A percentile compares a stretch with the other conserved stretches of the same genome.
These are phyloP conservation scores for Paralagenidium karlingii DNA, from an alignment of 352 stramenopile species.

Conservation along the genomic window DNA sequence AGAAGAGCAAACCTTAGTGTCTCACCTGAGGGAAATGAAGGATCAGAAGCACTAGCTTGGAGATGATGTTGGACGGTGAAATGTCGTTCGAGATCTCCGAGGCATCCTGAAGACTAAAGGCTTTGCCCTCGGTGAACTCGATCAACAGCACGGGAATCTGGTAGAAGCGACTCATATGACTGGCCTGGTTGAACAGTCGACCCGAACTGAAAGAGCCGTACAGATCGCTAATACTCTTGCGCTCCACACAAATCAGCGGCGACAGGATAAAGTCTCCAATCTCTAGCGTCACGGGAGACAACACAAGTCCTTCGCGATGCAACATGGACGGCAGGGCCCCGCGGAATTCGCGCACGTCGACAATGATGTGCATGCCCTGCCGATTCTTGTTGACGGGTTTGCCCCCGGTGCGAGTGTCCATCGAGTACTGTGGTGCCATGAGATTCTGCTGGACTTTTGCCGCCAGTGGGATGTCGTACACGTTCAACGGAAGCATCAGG, in stretches of 20 bases:
- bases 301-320: slow-evolving; percentile 87
- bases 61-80: slow-evolving; percentile 84
- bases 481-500: slow-evolving; percentile 82
- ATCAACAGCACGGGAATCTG: slow-evolving; percentile 92
- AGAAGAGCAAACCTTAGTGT: too few species aligned
- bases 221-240: slow-evolving; percentile 94
- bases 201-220: slow-evolving; percentile 94
- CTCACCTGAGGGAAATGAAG: slow-evolving; percentile 91
- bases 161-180: slow-evolving; percentile 76
- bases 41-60: slow-evolving; percentile 91
- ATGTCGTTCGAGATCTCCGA: slow-evolving; percentile 91
- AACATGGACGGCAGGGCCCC: slow-evolving; percentile 93
- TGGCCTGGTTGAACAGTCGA: slow-evolving; percentile 91
- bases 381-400: slow-evolving; percentile 24
- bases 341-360: slow-evolving; percentile 97
- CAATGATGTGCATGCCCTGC: slow-evolving; percentile 30
- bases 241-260: slow-evolving; percentile 94
- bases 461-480: slow-evolving; percentile 71
- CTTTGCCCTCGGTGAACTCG: slow-evolving; percentile 86
- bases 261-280: slow-evolving; percentile 97
- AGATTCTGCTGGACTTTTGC: slow-evolving; percentile 49
- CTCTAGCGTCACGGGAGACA: slow-evolving; percentile 92
- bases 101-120: slow-evolving; percentile 77
- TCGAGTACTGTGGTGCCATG: slow-evolving; percentile 43
- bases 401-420: slow-evolving; percentile 64